Evolutionary conservation across 2,329 filamentous ascomycete species (phyloP).

Genomic region (Pseudogymnoascus verrucosus): DNA sequence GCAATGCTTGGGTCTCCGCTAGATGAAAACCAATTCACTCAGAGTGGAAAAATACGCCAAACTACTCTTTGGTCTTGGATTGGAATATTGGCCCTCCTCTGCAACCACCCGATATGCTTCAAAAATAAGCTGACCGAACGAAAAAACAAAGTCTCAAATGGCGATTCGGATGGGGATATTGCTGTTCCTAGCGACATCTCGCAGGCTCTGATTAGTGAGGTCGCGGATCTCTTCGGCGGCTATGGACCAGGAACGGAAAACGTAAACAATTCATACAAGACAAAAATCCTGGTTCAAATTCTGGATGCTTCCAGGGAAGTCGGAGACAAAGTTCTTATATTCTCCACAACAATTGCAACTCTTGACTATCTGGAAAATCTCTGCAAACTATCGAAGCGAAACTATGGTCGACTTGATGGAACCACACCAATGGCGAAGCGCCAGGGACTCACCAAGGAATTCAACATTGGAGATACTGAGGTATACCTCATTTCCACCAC

Average conservation of each 20-base stretch:
- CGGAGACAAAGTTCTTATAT: constrained; percentile 71
- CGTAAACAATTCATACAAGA: constrained; percentile 53
- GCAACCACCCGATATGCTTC: constrained; percentile 45
- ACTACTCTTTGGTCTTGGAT: constrained; percentile 48
- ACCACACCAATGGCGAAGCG: constrained; percentile 46
- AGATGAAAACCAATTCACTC: constrained; percentile 21
- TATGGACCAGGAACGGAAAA: constrained; percentile 31
- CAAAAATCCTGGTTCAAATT: constrained; percentile 59
- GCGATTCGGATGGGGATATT: constrained; percentile 14
- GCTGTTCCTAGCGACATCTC: background rate
- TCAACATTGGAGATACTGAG: constrained; percentile 51
- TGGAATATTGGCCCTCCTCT: constrained; percentile 43
- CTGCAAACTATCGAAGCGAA: constrained; percentile 42
- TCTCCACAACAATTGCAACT: constrained; percentile 64
- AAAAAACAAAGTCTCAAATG: constrained; percentile 17
- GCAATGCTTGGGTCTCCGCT: constrained; percentile 25
- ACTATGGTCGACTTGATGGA: constrained; percentile 60
- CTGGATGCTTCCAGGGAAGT: constrained; percentile 52
- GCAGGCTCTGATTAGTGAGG: background rate
- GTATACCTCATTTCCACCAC: constrained; percentile 77
- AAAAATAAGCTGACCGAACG: constrained; percentile 38
- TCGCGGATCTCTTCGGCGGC: constrained; percentile 10
- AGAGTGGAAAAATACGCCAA: constrained; percentile 30
- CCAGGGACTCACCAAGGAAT: constrained; percentile 56
- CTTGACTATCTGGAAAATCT: constrained; percentile 60